Evolutionary conservation across 176 grass and related monocot genomes (phyloP), one percentile per base, ranked within the genome.

Genomic region (Rhipidocladum racemiflorum): DNA sequence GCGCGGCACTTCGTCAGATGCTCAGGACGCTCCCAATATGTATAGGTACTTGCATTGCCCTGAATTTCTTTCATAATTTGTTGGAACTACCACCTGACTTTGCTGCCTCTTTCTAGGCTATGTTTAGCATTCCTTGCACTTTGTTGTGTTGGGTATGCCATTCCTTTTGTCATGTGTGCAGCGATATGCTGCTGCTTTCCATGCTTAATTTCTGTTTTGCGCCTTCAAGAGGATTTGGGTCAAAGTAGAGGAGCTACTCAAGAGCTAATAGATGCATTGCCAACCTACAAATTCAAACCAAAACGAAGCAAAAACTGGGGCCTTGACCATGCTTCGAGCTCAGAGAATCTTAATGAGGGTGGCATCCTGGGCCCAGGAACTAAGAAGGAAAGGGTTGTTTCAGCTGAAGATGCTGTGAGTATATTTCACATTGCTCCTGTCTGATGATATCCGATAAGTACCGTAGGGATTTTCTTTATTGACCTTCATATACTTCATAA

Each of bases 161-260:
- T 99, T 88, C 97, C 97, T 8, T 99, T 99, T 74, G 87, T 99
- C 76, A 88, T 93, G 63, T 99, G 97, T 84, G 89, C 91, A 44
- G 84, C 88, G 21, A 99, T 99, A 84, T 99, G 97, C 81, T 96
- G 97, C 72, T 99, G 97, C 82, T 93, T 99, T 77, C 96, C 96
- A 28, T 99, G 96, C 83, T 90, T 95, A 75, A 88, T 99, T 62
- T 99, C 96, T 82, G 53, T 95, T 61, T 81, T 99, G 80, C 85
- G 89, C 36, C 88, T 95, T 75, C 90, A 91, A 91, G 92, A 95
- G 61, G 92, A 95, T 76, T 78, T 95, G 72, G 74, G 78, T 53
- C 84, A 99, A 67, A 88, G 54, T 74, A 91, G 93, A 88, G 96
- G 96, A 39, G 96, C 96, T 87, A 91, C 85, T 51, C 82, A 92